These are phyloP conservation scores for Bipolaris gigantea DNA, from an alignment of 2,329 filamentous ascomycete genomes.

Conservation along the genomic window DNA sequence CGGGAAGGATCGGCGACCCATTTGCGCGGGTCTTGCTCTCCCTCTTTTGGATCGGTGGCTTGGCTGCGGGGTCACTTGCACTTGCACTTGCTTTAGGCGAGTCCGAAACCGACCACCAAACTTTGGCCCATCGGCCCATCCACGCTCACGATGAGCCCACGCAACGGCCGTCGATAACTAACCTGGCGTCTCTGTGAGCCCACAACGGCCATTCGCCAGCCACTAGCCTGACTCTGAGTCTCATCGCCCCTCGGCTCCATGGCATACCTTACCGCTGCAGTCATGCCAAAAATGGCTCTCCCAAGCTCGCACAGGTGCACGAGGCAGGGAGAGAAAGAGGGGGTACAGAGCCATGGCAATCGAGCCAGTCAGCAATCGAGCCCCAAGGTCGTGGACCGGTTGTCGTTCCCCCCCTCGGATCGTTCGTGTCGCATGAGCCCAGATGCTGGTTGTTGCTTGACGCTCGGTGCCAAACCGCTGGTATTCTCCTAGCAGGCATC, in stretches of 20 bases:
- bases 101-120: conserved; percentile 26
- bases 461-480: conserved; percentile 33
- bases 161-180: conserved; percentile 16
- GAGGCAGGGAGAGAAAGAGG: conserved; percentile 15
- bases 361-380: conserved; percentile 24
- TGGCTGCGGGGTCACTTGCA: conserved; percentile 25
- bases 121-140: conserved; percentile 14
- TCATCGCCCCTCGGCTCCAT: background rate
- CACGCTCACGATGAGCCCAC: conserved; percentile 27
- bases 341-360: conserved; percentile 30
- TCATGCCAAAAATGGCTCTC: conserved; percentile 18
- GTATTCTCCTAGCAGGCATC: conserved; percentile 28
- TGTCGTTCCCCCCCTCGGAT: conserved; percentile 16
- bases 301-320: conserved; percentile 12
- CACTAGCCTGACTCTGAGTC: background rate
- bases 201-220: conserved; percentile 10
- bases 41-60: conserved; percentile 14
- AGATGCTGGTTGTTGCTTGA: conserved; percentile 12
- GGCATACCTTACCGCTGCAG: conserved; percentile 9
- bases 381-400: conserved; percentile 14
- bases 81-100: conserved; percentile 31
- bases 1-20: conserved; percentile 30
- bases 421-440: conserved; percentile 23
- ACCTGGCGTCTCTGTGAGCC: conserved; percentile 3
- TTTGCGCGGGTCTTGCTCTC: conserved; percentile 15